Base-by-base conservation (phyloP, 352 stramenopile genomes). In the Phytophthora vignae region DNA sequence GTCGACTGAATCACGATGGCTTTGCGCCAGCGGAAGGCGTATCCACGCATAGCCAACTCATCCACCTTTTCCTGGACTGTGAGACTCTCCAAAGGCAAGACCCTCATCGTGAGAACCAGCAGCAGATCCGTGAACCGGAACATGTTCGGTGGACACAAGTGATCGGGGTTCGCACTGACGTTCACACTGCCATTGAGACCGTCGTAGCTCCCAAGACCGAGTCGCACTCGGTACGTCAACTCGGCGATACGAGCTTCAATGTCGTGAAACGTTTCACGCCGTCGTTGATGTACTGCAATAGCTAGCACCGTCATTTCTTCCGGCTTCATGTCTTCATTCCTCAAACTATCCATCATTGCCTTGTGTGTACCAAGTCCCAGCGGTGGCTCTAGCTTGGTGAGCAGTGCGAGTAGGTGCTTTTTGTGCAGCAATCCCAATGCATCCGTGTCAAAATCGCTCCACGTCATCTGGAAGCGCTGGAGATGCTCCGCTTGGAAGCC, bases 11-110 rank as follows among this genome's bases (percentile, higher is more conserved):
- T 87, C 22, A 74, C 77, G 38, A 95, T 71, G 3, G 84, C 79
- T 5, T 81, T 79, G 10, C 82, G 81, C 58, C 93, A 84, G 6
- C 85, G 85, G 17, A 83, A 83, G 9, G 91, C 84, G 54, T 93
- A 94, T 6, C 83, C 79, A 22, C 85, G 83, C 21, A 94, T 85
- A 0, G 87, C 86, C 1, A 96, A 69, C 50, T 96, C 88, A 49
- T 94, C 84, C 6, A 96, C 88, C 78, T 96, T 96, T 52, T 94
- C 88, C 52, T 90, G 82, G 1, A 96, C 86, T 1, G 88, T 93
- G 29, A 93, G 67, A 40, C 87, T 87, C 12, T 93, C 87, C 7
- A 91, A 60, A 4, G 87, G 88, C 2, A 94, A 67, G 31, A 91
- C 85, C 27, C 88, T 79, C 56, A 83, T 80, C 5, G 85, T 90